phyloP scores from a whole-genome alignment of 768 basidiomycete species.

The Glaciozyma martinii region DNA sequence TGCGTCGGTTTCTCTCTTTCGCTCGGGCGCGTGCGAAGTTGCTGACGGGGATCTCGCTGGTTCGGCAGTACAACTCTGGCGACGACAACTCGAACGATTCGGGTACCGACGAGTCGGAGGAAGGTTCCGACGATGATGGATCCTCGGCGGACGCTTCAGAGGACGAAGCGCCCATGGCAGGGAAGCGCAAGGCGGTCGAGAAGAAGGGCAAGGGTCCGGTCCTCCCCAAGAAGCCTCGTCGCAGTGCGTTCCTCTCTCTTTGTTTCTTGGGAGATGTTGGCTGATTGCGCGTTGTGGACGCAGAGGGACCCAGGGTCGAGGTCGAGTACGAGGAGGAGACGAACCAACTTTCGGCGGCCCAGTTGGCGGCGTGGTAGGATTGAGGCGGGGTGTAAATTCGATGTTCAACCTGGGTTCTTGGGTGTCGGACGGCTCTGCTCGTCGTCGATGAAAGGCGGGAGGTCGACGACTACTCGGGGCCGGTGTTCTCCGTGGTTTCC shows the following conservation, averaged over 20 bases:
- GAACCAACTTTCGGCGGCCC: not conserved
- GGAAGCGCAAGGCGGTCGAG: conserved; percentile 55
- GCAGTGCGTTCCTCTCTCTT: conserved; percentile 28
- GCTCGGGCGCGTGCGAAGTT: not conserved
- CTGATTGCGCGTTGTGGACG: conserved; percentile 2
- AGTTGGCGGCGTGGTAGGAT: not conserved
- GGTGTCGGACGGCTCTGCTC: too few relatives aligned
- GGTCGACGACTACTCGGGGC: too few relatives aligned
- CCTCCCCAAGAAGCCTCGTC: conserved; percentile 35
- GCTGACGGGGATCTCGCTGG: not conserved
- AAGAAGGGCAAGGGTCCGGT: conserved; percentile 51
- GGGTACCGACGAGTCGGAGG: conserved; percentile 38
- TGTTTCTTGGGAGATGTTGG: not conserved
- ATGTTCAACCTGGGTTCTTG: too few relatives aligned
- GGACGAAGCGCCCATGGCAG: conserved; percentile 37
- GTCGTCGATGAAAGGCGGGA: too few relatives aligned
- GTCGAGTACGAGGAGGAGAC: conserved; percentile 91
- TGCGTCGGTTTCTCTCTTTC: conserved; percentile 2
- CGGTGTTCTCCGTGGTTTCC: too few relatives aligned
- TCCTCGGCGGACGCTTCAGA: conserved; percentile 43
- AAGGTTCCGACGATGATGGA: conserved; percentile 42
- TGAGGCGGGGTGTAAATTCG: not conserved
- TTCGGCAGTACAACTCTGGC: not conserved
- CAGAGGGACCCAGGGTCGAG: conserved; percentile 73
- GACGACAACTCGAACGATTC: conserved; percentile 32